Conservation (phyloP, 2,329 filamentous ascomycete species). For the Fusarium decemcellulare region DNA sequence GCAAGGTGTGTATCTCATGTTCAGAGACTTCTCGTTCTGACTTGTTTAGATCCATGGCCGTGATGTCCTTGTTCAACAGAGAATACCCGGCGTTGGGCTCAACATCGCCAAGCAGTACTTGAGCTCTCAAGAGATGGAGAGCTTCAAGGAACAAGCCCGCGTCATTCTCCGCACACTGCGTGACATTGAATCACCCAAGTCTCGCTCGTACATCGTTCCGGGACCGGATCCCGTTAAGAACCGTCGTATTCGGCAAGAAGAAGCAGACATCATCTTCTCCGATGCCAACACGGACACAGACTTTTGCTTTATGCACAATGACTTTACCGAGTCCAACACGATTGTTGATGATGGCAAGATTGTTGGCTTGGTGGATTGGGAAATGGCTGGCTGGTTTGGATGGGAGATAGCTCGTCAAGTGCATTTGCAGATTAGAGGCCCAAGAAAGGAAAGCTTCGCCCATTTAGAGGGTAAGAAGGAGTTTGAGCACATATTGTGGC, state of each 20-base stretch:
- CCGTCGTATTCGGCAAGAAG: constrained; percentile 48
- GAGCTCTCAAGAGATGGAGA: constrained; percentile 47
- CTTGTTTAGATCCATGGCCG: constrained; percentile 51
- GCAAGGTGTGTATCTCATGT: constrained; percentile 49
- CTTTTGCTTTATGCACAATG: constrained; percentile 56
- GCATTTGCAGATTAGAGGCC: constrained; percentile 43
- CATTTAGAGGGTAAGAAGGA: neutral
- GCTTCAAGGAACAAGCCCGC: constrained; percentile 55
- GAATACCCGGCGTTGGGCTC: constrained; percentile 54
- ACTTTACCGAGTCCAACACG: constrained; percentile 54
- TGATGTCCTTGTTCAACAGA: constrained; percentile 55
- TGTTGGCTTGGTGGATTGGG: constrained; percentile 57
- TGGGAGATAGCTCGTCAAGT: constrained; percentile 49
- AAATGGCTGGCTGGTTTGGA: constrained; percentile 57
- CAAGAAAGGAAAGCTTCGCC: constrained; percentile 43
- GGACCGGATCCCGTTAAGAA: constrained; percentile 74
- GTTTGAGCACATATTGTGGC: neutral
- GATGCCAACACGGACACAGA: constrained; percentile 39
- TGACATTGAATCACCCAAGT: constrained; percentile 33
- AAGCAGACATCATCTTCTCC: constrained; percentile 52
- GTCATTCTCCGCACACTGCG: constrained; percentile 49
- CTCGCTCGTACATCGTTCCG: constrained; percentile 63
- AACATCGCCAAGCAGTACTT: constrained; percentile 56
- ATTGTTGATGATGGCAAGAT: constrained; percentile 57
- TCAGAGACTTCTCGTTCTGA: constrained; percentile 1